These are phyloP conservation scores for Delonix regia DNA, from an alignment of 306 rosid species.

Conservation along the genomic window DNA sequence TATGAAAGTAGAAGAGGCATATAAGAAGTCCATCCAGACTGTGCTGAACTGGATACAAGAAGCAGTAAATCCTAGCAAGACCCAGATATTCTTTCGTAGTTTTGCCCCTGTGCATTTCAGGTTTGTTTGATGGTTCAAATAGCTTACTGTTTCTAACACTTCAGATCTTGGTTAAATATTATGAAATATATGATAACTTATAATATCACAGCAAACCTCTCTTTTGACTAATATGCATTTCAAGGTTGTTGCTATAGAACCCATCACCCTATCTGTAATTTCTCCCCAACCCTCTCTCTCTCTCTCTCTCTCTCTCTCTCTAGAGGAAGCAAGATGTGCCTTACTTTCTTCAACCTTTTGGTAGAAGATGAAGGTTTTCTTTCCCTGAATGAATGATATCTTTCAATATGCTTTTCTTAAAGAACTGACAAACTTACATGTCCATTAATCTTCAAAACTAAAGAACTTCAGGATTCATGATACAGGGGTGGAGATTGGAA, in stretches of 20 bases:
- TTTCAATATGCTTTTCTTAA: background rate
- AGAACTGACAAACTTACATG: background rate
- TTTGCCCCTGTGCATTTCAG: constrained; percentile 91
- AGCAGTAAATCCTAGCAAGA: constrained; percentile 54
- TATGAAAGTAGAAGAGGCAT: constrained; percentile 75
- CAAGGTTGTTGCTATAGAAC: background rate
- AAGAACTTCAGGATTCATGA: constrained; percentile 24
- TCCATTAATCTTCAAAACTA: background rate
- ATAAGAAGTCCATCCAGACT: constrained; percentile 63
- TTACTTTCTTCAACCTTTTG: background rate
- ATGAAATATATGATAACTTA: no score
- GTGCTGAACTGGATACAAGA: constrained; percentile 67
- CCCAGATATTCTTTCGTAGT: constrained; percentile 75
- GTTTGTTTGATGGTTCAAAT: constrained; percentile 39
- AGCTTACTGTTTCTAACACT: background rate
- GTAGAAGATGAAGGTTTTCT: background rate
- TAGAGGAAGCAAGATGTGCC: background rate
- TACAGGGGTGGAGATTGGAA: constrained; percentile 92
- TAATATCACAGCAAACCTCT: no score
- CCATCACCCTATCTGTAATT: background rate
- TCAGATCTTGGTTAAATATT: no score
- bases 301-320: background rate
- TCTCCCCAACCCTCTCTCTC: background rate
- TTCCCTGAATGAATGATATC: background rate
- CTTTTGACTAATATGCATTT: background rate